Evolutionary conservation across 208 protist species (phyloP), one percentile per base, ranked within the genome.

Genomic region (Naegleria gruberi): DNA sequence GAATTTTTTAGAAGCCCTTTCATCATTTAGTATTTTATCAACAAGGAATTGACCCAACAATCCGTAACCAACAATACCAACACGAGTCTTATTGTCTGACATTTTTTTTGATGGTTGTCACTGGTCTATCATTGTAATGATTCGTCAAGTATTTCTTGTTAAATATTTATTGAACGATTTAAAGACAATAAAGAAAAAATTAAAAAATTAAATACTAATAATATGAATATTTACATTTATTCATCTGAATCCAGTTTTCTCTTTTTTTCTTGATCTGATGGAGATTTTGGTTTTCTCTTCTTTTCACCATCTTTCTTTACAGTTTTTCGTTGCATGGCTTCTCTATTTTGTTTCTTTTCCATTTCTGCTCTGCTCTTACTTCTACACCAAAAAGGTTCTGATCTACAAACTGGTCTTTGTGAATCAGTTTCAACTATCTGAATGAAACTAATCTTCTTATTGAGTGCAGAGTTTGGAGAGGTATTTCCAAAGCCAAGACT

Each of bases 1-100:
- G 30, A 90, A 82, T 41, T 46, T 42, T 37, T 90, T 51, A 12
- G 37, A 82, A 19, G 90, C 40, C 23, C 37, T 44, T 37, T 74
- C 34, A 43, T 88, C 45, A 41, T 77, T 40, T 5, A 92, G n/a
- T 82, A 89, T 81, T 26, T 26, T 15, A 4, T 89, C 41, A 0
- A 12, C n/a, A 6, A 89, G 30, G 34, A 42, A 89, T 89, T 89
- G 12, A 10, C 86, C 86, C 5, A 89, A 17, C 3, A 37, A 41
- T 73, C 86, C 86, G 57, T 37, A 89, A 19, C 86, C 86, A 89
- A 89, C 51, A 77, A 89, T 89, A 8, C 86, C 86, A 0, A 89
- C 46, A 4, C 41, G 10, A 26, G 5, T 77, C 46, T 77, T 73
- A 51, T 51, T 82, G 46, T 55, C 2, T 37, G 65, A 77, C 65